phyloP scores from a whole-genome alignment of 352 stramenopile genomes.

The Globisporangium irregulare region DNA sequence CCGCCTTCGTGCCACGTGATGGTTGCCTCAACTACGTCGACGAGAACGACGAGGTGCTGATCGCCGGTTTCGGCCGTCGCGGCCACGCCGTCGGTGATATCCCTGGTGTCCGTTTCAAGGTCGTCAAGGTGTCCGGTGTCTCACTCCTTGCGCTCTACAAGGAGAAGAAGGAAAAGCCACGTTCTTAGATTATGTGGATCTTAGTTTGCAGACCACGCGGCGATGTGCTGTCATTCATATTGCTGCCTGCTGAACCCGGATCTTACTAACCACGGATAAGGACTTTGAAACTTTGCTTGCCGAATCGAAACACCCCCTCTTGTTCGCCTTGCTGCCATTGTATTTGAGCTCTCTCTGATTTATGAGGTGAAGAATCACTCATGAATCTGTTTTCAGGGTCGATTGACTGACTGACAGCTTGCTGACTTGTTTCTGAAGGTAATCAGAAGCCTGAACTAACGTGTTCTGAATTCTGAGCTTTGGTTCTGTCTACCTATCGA shows the following conservation, averaged over 20 bases:
- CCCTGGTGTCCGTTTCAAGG: constrained; percentile 99
- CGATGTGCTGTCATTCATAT: neutral
- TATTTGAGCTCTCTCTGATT: neutral
- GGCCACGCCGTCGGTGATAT: constrained; percentile 99
- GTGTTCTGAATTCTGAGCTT: too few relatives aligned
- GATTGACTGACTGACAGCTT: neutral
- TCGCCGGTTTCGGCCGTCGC: constrained; percentile 99
- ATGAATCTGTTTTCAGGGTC: neutral
- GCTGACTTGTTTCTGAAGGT: neutral
- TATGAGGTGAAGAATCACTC: too few relatives aligned
- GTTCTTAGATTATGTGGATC: constrained; percentile 87
- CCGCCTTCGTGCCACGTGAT: constrained; percentile 99
- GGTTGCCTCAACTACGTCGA: constrained; percentile 99
- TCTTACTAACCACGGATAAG: constrained; percentile 22
- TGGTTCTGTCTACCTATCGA: neutral
- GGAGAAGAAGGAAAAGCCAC: constrained; percentile 99
- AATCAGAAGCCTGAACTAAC: neutral
- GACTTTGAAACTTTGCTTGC: constrained; percentile 23
- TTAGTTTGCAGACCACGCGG: neutral
- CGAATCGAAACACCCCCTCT: constrained; percentile 7
- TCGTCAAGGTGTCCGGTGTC: constrained; percentile 99
- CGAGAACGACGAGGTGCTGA: constrained; percentile 99
- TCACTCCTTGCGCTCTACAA: constrained; percentile 99
- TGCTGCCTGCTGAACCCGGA: constrained; percentile 8
- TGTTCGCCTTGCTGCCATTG: neutral